Evolutionary conservation across 768 basidiomycete species (phyloP).

Genomic region (Daedaleopsis sinensis): DNA sequence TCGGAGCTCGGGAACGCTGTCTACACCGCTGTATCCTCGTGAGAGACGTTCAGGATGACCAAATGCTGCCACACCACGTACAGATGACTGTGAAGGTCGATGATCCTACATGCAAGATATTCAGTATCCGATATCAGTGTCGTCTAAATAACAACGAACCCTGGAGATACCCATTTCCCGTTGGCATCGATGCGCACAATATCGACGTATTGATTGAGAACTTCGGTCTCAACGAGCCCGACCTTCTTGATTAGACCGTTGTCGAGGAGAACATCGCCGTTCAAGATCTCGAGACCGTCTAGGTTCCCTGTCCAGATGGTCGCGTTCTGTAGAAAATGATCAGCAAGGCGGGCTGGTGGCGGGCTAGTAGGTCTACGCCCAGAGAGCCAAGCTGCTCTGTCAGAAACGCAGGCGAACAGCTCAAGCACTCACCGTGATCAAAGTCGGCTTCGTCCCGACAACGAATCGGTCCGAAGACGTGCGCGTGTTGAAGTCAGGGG

Average conservation of each 20-base stretch:
- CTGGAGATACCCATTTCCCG: slow-evolving; percentile 83
- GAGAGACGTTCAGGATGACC: slow-evolving; percentile 27
- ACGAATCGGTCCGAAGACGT: slow-evolving; percentile 67
- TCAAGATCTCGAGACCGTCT: slow-evolving; percentile 67
- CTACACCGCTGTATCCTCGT: slow-evolving; percentile 5
- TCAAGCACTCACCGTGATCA: slow-evolving; percentile 29
- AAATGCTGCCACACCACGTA: too few relatives aligned
- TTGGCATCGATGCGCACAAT: slow-evolving; percentile 61
- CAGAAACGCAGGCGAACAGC: too few relatives aligned
- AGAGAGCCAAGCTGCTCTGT: neutral
- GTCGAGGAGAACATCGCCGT: slow-evolving; percentile 70
- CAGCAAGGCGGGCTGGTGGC: too few relatives aligned
- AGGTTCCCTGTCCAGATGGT: slow-evolving; percentile 81
- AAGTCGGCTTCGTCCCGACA: slow-evolving; percentile 59
- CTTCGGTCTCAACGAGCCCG: slow-evolving; percentile 43
- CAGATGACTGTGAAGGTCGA: slow-evolving; percentile 24
- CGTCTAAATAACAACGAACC: too few relatives aligned
- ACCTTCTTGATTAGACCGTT: slow-evolving; percentile 67
- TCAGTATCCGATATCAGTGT: too few relatives aligned
- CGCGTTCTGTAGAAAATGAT: slow-evolving; percentile 58
- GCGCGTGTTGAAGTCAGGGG: slow-evolving; percentile 50
- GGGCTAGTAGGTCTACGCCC: too few relatives aligned
- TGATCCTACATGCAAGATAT: too few relatives aligned
- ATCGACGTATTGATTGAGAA: slow-evolving; percentile 28
- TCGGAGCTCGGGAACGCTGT: slow-evolving; percentile 24